Percentiles rank a stretch among this genome's conserved stretches.
phyloP scores from a whole-genome alignment of 352 stramenopile species.

The Phytopythium sindhum region DNA sequence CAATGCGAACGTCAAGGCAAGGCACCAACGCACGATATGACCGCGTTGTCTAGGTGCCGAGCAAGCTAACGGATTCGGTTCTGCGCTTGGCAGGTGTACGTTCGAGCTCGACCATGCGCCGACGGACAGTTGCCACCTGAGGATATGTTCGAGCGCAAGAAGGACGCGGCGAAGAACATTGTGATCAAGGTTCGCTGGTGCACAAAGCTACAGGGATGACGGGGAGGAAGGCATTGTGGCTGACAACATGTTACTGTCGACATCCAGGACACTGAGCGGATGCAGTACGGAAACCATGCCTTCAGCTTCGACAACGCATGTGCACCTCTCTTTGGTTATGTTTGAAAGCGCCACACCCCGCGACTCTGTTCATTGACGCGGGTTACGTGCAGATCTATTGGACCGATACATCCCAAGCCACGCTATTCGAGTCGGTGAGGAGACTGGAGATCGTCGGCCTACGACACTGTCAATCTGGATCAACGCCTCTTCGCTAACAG shows the following conservation, averaged over 20 bases:
- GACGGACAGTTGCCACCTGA: conserved; percentile 62
- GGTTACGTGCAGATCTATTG: conserved; percentile 57
- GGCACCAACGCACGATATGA: not conserved
- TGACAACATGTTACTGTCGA: not conserved
- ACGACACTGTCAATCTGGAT: not conserved
- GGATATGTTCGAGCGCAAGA: conserved; percentile 84
- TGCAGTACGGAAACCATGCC: conserved; percentile 84
- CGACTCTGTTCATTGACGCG: not conserved
- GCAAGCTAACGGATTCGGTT: not conserved
- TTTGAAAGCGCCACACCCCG: not conserved
- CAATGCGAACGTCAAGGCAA: conserved; percentile 79
- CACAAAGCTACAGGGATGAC: not conserved
- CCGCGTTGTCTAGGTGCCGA: not conserved
- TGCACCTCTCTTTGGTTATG: not conserved
- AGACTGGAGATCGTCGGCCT: not conserved
- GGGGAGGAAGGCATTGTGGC: not conserved
- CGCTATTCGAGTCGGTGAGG: conserved; percentile 65
- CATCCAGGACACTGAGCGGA: conserved; percentile 67
- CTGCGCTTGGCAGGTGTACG: conserved; percentile 43
- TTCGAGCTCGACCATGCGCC: conserved; percentile 73
- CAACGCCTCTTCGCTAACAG: not conserved
- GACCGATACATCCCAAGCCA: conserved; percentile 72
- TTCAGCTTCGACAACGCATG: conserved; percentile 83
- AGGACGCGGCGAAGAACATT: conserved; percentile 74
- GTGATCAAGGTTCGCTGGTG: conserved; percentile 59